These are phyloP conservation scores for Iris pallida DNA, from an alignment of 116 monocot genomes.

Conservation along the genomic window DNA sequence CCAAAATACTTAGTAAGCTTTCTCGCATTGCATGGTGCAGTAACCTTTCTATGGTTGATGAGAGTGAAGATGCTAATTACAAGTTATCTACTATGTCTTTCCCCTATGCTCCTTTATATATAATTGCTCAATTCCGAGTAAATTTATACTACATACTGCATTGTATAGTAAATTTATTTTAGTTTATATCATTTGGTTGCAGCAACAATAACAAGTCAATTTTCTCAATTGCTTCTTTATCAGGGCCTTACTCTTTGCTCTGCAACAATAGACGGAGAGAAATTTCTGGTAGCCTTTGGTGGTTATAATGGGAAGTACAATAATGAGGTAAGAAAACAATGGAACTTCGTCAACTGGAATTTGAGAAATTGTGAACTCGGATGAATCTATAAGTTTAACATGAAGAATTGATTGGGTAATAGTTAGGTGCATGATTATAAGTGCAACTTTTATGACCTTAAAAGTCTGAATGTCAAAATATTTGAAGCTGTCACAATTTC, in stretches of 20 bases:
- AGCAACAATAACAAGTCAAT: too few species aligned
- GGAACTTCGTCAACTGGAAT: background rate
- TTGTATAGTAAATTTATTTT: background rate
- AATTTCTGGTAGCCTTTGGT: slow-evolving; percentile 77
- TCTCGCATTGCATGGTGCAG: too few species aligned
- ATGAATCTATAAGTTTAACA: background rate
- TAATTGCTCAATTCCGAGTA: too few species aligned
- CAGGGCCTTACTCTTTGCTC: slow-evolving; percentile 83
- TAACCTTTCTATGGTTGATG: too few species aligned
- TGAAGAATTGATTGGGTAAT: background rate
- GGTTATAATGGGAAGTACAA: slow-evolving; percentile 96
- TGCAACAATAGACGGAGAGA: slow-evolving; percentile 53
- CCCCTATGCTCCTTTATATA: too few species aligned
- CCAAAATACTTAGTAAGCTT: too few species aligned
- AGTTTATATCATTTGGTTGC: too few species aligned
- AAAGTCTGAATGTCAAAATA: too few species aligned
- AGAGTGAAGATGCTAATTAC: too few species aligned
- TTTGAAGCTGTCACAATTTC: too few species aligned
- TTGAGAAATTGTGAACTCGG: background rate
- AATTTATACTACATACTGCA: background rate
- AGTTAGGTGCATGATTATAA: background rate
- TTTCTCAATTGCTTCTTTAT: slow-evolving; percentile 12
- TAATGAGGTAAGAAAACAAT: slow-evolving; percentile 63
- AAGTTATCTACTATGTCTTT: too few species aligned
- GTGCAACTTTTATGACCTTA: too few species aligned